Evolutionary conservation across 78 protist genomes (phyloP), one percentile per base, ranked within the genome.

Genomic region (Dictyostelium brefeldianum): DNA sequence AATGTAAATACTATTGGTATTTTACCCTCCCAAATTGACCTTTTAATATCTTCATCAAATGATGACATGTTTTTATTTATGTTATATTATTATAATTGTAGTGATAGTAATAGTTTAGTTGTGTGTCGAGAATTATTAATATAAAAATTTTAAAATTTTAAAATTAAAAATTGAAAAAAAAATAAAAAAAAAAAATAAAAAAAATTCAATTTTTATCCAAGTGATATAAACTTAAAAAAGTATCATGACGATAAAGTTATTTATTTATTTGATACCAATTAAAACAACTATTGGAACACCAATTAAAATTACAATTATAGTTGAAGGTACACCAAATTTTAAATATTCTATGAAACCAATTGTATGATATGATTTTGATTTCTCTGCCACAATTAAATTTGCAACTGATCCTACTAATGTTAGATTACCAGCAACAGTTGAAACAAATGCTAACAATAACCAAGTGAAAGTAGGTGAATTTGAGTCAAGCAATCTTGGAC

Each of bases 11-110:
- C 51, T 5, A 87, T 51, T 3, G 93, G 93, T 27, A 87, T 87
- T 47, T 87, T 87, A 1, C 93, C 93, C 14, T 87, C 93, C 93
- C 93, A 87, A n/a, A 87, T 41, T 11, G 93, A 74, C 71, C 51
- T 87, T 50, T 87, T 87, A 17, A 87, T 77, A 59, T 87, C 93
- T 48, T 87, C 93, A 51, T 87, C 93, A 87, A 87, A 83, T 2
- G 59, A 83, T n/a, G 91, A 83, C 91, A 83, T 83, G 36, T 64
- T 57, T 9, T 57, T 57, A n/a, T 62, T 11, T 57, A 57, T 22
- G 5, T n/a, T 22, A 53, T 53, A 53, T 9, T 22, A 25, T 62
- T 62, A 36, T 36, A 36, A 36, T 36, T 3, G 43, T 36, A 3
- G 2, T 3, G 43, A 3, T 36, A 36, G 43, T 36, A 3, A 36